Evolutionary conservation across 176 grass and related monocot species (phyloP), one percentile per base, ranked within the genome.

Genomic region (Juncus inflexus): DNA sequence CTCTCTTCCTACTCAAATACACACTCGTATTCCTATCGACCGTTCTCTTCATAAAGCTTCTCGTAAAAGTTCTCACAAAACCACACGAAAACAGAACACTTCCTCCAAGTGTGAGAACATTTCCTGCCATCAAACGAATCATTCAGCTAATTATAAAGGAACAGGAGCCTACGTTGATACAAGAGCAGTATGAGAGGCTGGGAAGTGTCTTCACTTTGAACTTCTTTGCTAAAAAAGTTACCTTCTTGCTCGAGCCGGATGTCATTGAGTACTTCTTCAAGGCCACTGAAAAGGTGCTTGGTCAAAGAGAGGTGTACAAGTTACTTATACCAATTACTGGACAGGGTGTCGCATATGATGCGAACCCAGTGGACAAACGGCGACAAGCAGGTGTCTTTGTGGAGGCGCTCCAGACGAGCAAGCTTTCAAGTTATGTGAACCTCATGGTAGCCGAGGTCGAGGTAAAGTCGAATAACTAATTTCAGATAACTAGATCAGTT

Each of bases 211-310:
- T 81, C 71, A 81, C 79, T 3, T 50, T 81, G 2, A 63, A 62
- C 3, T 7, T 76, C 13, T 1, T 81, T 8, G 62, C 55, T 37
- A 12, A 38, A 28, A 61, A 55, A 37, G 62, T 76, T 12, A 76
- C 72, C 9, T 76, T 81, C n/a, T 74, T 81, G 40, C 45, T 81
- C 8, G 79, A 72, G 7, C 57, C 72, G 2, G 79, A 76, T 35
- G 72, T 81, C 6, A 69, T 72, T 4, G 62, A 9, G 13, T 64
- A 81, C 49, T 81, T 81, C 72, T 81, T 76, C 55, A 75, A 73
- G 55, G 79, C 63, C 2, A 53, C 61, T 9, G 79, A 81, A 36
- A 15, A 37, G 9, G 72, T 75, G 45, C 37, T 81, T 4, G 63
- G 70, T 56, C 63, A 75, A 59, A 58, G 69, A 49, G 72, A 76